Base-by-base conservation (phyloP, 352 stramenopile species). In the Globisporangium apiculatum region DNA sequence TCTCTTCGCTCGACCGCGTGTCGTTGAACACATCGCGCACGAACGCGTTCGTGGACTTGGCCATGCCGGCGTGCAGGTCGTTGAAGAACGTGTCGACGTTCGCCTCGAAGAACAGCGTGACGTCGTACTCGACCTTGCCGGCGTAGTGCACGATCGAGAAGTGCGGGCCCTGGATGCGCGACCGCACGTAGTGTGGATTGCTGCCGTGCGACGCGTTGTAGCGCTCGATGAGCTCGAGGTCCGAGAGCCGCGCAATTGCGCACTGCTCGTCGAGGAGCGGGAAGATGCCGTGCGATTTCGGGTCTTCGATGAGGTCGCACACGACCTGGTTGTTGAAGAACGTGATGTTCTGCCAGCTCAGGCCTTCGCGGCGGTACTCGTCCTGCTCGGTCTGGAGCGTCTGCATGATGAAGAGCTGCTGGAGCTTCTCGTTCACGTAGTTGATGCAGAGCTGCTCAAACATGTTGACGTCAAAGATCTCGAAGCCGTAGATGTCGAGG, bases 361-460 rank as follows among this genome's bases (percentile, higher is more conserved):
- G 65, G 0, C 76, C 85, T 55, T 94, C 85, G 41, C 75, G 75
- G 37, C 65, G 69, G 64, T 94, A 94, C 41, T 86, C 85, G 24
- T 89, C 77, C 65, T 94, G 85, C 58, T 91, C 83, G 35, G 71
- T 79, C 51, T 88, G 70, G 15, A 96, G 70, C 48, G 81, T 91
- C 61, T 94, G 81, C 46, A 79, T 83, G 57, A 91, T 94, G 64
- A 96, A 96, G 5, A 93, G 69, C 60, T 91, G 83, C 65, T 94
- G 85, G 41, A 92, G 77, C 64, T 92, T 92, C 60, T 92, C 82
- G 71, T 95, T 95, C 58, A 90, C 86, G 62, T 95, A 95, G 72
- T 95, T 95, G 66, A 95, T 95, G 55, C 87, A 91, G 35, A 96
- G 73, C 71, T 96, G 87, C 70, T 96, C 87, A 56, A 96, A 97